These are phyloP conservation scores for Russula abietina DNA, from an alignment of 768 basidiomycete genomes.

Conservation along the genomic window DNA sequence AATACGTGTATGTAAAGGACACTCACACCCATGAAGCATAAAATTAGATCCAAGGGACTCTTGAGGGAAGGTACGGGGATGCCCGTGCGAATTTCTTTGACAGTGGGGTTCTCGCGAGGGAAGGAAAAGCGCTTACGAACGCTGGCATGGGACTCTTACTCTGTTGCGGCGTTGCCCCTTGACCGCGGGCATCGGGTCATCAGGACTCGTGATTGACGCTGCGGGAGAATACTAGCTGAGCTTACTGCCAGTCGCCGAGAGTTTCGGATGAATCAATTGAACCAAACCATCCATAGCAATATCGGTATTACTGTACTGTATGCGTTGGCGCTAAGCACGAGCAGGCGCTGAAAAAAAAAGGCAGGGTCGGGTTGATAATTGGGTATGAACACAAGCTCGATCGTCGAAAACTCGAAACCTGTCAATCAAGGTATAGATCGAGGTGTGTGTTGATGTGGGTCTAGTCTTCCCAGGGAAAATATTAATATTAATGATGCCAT, in stretches of 20 bases:
- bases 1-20: neutral
- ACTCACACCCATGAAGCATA: neutral
- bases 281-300: no score
- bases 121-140: neutral
- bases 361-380: neutral
- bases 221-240: neutral
- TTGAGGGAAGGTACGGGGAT: neutral
- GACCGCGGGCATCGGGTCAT: neutral
- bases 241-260: neutral
- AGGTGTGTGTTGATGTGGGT: neutral
- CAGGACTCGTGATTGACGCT: neutral
- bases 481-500: neutral
- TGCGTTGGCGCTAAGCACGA: no score
- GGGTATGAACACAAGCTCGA: neutral
- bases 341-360: neutral
- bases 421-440: no score
- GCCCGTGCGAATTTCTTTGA: neutral
- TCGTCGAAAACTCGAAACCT: neutral
- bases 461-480: neutral
- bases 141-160: neutral
- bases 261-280: neutral
- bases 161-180: neutral
- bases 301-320: no score
- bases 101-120: neutral
- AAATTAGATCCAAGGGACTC: neutral